phyloP scores from a whole-genome alignment of 1,284 basidiomycete species.

The Malassezia vespertilionis region DNA sequence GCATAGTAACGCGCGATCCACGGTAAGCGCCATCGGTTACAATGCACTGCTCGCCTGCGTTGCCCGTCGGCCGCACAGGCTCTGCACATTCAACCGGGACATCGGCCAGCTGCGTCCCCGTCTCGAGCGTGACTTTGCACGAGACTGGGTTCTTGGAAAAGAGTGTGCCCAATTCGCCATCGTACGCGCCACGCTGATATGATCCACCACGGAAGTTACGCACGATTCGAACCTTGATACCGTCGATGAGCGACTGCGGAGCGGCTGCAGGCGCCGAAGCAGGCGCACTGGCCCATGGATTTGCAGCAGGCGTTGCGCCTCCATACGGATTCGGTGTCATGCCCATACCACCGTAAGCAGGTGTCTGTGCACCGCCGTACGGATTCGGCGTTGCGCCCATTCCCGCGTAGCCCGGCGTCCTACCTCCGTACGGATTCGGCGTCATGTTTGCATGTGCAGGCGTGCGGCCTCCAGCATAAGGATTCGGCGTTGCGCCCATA shows the following conservation, averaged over 20 bases:
- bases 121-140: conserved; percentile 9
- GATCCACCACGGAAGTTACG: conserved; percentile 2
- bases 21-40: conserved; percentile 12
- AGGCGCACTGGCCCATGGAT: conserved; percentile 8
- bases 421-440: conserved; percentile 16
- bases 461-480: conserved; percentile 21
- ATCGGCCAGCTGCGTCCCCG: conserved; percentile 13
- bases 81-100: conserved; percentile 11
- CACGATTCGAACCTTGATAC: conserved; percentile 15
- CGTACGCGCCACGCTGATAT: conserved; percentile 20
- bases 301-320: background rate
- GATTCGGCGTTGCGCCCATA: conserved; percentile 12
- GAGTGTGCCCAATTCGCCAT: conserved; percentile 4
- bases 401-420: no score
- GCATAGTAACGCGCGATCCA: conserved; percentile 12
- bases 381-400: conserved; percentile 5
- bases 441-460: conserved; percentile 25
- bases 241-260: conserved; percentile 4
- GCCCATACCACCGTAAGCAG: background rate
- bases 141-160: conserved; percentile 3
- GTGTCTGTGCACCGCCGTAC: conserved; percentile 4
- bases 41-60: conserved; percentile 7
- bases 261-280: background rate
- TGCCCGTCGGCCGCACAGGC: conserved; percentile 11
- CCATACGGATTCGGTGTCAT: conserved; percentile 16